Conservation (phyloP, 345 rosid genomes). For the Hibiscus mutabilis region DNA sequence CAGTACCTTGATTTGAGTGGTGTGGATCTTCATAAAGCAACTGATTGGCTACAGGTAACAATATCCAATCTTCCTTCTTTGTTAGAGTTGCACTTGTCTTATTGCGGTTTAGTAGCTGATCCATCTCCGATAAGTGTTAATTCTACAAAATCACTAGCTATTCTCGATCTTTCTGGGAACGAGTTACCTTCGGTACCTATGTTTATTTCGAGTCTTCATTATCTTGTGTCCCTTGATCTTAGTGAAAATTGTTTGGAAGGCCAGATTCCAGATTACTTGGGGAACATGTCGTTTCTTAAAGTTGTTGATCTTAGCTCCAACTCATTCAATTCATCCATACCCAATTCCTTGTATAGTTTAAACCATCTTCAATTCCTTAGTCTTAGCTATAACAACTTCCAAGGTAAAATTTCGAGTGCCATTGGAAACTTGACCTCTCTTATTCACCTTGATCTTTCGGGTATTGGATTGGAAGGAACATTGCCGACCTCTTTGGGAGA, state of each 20-base stretch:
- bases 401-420: constrained; percentile 10
- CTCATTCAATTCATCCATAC: not conserved
- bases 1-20: too few species aligned
- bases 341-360: constrained; percentile 7
- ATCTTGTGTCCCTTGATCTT: constrained; percentile 12
- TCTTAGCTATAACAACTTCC: not conserved
- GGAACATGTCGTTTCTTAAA: constrained; percentile 12
- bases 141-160: constrained; percentile 3
- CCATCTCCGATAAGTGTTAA: not conserved
- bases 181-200: not conserved
- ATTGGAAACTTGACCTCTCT: constrained; percentile 11
- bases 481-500: not conserved
- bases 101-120: not conserved
- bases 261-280: not conserved
- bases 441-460: not conserved
- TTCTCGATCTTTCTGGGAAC: constrained; percentile 13
- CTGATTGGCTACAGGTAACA: not conserved
- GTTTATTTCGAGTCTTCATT: constrained; percentile 8
- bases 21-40: too few species aligned
- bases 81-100: not conserved
- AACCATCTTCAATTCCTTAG: constrained; percentile 12
- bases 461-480: not conserved
- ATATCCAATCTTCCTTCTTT: constrained; percentile 16
- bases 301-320: constrained; percentile 9
- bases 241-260: not conserved